Evolutionary conservation across 306 rosid genomes (phyloP), one percentile per base, ranked within the genome.

Genomic region (Alnus rubra): DNA sequence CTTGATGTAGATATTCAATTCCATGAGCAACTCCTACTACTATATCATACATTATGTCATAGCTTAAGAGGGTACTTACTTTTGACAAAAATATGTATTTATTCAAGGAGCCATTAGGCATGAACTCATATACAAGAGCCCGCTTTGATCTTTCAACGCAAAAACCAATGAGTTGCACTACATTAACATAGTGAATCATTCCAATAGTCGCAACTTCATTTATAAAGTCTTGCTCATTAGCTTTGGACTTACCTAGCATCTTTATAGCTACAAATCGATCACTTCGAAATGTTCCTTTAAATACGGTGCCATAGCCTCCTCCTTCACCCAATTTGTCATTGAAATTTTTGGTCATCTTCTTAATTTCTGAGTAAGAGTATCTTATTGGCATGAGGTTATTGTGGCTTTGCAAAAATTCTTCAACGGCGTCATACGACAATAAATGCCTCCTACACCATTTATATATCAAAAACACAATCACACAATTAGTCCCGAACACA

Each of bases 171-270:
- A 82, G 74, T 23, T 60, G 58, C 5, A 76, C 85, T 13, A 82
- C 78, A 53, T 82, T 76, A 9, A 53, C 37, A 39, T 71, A 81
- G 4, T 76, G 77, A 30, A 81, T 76, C 33, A 53, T 80, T 12
- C 79, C 75, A 12, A 77, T 77, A 0, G 74, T 67, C 8, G 47
- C 74, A n/a, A 72, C 78, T 60, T 79, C 73, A 8, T 14, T 71
- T 2, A 82, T 82, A 44, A 82, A 82, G 0, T 82, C 79, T 64
- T 82, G 82, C 2, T 82, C 79, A 13, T 82, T 73, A 47, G 11
- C 30, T 4, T 55, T 73, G 0, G 79, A 45, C 31, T 55, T 67
- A n/a, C 42, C 52, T 53, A 76, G n/a, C 74, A 82, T 45, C 65
- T 77, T 82, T 44, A 82, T 4, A 2, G 82, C 82, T 54, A 77